These are phyloP conservation scores for Phytomonas francai DNA, from an alignment of 208 protist genomes.

Conservation along the genomic window DNA sequence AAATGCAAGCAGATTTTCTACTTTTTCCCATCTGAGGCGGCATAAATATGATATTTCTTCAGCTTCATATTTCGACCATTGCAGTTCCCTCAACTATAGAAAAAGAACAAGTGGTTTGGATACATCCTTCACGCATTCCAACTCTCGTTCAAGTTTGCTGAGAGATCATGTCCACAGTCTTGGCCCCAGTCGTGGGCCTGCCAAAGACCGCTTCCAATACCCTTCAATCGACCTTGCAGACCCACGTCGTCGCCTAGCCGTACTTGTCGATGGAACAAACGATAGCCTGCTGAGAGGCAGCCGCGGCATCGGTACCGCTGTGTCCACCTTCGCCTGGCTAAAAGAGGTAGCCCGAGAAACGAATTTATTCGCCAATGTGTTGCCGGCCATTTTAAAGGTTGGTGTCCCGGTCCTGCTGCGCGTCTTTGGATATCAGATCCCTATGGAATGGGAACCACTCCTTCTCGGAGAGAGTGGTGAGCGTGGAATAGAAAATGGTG, in stretches of 20 bases:
- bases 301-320: neutral
- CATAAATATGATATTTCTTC: neutral
- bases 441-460: constrained; percentile 51
- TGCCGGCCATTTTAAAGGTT: constrained; percentile 56
- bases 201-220: constrained; percentile 76
- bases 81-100: neutral
- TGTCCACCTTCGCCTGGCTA: neutral
- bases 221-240: constrained; percentile 49
- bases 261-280: constrained; percentile 71
- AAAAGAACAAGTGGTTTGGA: neutral
- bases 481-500: neutral
- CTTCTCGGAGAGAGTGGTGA: constrained; percentile 9
- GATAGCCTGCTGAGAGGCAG: constrained; percentile 23
- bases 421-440: constrained; percentile 66
- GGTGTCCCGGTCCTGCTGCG: constrained; percentile 75
- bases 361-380: constrained; percentile 18
- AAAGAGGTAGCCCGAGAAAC: neutral
- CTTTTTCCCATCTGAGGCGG: neutral
- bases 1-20: neutral
- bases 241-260: constrained; percentile 60
- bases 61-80: neutral
- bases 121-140: neutral
- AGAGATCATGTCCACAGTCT: neutral
- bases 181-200: constrained; percentile 20
- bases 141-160: neutral